Percentiles rank a stretch among this genome's conserved stretches.
Conservation (phyloP, 2,329 filamentous ascomycete genomes). For the Mycosphaerella sp. region DNA sequence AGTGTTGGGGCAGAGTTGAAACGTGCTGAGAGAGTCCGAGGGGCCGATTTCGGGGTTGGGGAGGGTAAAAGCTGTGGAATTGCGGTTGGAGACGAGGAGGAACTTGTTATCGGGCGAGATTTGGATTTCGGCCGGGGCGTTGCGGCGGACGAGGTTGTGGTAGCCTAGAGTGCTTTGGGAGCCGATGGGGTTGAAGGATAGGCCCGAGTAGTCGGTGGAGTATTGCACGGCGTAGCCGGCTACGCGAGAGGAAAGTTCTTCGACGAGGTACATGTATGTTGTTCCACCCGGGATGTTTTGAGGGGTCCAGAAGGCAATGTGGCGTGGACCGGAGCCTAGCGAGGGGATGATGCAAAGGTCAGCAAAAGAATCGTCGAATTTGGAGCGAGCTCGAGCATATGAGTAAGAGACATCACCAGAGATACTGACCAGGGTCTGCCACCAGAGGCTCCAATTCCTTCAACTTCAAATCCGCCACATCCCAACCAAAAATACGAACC, state of each 20-base stretch:
- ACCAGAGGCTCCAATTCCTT: constrained; percentile 25
- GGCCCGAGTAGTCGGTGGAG: constrained; percentile 35
- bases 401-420: no score
- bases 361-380: no score
- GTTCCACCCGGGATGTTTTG: constrained; percentile 24
- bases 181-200: constrained; percentile 43
- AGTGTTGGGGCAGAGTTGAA: no score
- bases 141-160: constrained; percentile 38
- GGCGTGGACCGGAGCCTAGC: constrained; percentile 32
- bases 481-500: constrained; percentile 32
- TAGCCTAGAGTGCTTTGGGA: constrained; percentile 44
- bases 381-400: no score
- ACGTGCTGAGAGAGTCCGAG: constrained; percentile 49
- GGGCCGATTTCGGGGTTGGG: constrained; percentile 41
- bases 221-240: constrained; percentile 46
- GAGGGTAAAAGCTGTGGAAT: constrained; percentile 48
- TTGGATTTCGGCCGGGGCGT: constrained; percentile 52
- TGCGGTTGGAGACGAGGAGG: constrained; percentile 62
- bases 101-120: constrained; percentile 49
- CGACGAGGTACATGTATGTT: constrained; percentile 38
- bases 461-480: constrained; percentile 24
- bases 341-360: no score
- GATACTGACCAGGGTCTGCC: constrained; percentile 18
- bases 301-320: constrained; percentile 34
- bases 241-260: constrained; percentile 48